Percentiles rank a stretch among this genome's conserved stretches.
These are phyloP conservation scores for Kodamaea fukazawae DNA, from an alignment of 805 yeast species.

Conservation along the genomic window DNA sequence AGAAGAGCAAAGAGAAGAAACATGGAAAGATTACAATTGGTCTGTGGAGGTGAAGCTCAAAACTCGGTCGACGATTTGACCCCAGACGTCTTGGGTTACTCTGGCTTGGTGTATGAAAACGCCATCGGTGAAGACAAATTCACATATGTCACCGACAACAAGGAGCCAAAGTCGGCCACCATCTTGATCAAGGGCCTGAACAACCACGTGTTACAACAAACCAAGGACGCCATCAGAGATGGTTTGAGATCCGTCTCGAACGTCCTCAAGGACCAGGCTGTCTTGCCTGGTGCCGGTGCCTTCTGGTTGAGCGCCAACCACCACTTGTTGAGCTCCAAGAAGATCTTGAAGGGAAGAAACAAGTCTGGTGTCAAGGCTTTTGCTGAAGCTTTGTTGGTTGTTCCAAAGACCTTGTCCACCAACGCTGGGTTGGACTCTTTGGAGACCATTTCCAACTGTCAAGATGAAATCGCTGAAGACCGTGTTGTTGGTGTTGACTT, in stretches of 20 bases:
- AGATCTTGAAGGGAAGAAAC: conserved; percentile 73
- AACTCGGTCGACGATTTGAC: conserved; percentile 92
- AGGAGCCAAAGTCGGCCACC: conserved; percentile 87
- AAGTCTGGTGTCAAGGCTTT: conserved; percentile 92
- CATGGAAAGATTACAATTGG: conserved; percentile 96
- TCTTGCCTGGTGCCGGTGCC: conserved; percentile 97
- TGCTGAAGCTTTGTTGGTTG: conserved; percentile 83
- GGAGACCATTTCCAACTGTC: conserved; percentile 84
- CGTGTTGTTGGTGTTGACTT: conserved; percentile 88
- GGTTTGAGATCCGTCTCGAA: conserved; percentile 94
- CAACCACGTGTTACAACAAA: conserved; percentile 81
- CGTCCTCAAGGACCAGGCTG: conserved; percentile 76
- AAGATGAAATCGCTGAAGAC: conserved; percentile 81
- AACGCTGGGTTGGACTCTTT: conserved; percentile 93
- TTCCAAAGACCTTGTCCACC: conserved; percentile 89
- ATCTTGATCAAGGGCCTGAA: conserved; percentile 93
- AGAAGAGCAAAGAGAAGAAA: conserved; percentile 98
- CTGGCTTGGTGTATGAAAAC: conserved; percentile 89
- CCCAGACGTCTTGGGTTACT: conserved; percentile 76
- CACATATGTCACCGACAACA: conserved; percentile 89
- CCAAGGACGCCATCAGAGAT: conserved; percentile 96
- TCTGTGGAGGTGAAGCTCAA: conserved; percentile 97
- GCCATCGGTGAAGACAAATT: conserved; percentile 96
- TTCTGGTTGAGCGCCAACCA: conserved; percentile 81
- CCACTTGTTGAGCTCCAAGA: conserved; percentile 54